Base-by-base conservation (phyloP, 2,329 filamentous ascomycete species). In the Calonectria henricotiae region DNA sequence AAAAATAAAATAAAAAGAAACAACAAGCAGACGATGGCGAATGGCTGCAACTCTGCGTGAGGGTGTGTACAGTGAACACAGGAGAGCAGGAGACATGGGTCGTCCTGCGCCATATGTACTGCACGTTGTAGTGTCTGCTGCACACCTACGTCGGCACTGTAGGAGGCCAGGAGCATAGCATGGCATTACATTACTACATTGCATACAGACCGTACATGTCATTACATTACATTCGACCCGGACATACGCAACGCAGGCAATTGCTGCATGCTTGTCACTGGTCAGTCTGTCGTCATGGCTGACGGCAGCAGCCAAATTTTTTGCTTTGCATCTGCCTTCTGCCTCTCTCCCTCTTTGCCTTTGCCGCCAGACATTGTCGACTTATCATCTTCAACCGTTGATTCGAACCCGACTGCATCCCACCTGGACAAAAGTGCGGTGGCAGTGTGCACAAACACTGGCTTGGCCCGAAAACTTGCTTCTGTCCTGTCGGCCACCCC, bases 381-480 rank as follows among this genome's bases (percentile, higher is more conserved):
- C 49, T 61, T 58, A 68, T 62, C 67, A 39, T 37, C 37, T 46
- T 47, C 47, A 37, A 37, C 51, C 30, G 35, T 55, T 55, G 51
- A 55, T 55, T 55, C 51, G 32, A 55, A 55, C 51, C 27, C 27
- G 51, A 55, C n/a, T 35, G 47, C 17, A 66, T 66, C 49, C 47
- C 63, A 66, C 63, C 63, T n/a, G 41, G n/a, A 37, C 47, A 55
- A 55, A 60, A 60, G 37, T 60, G 25, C 62, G 49, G 30, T 30
- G 51, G 49, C 49, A 66, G 55, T 47, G 62, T 66, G 63, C 63
- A 69, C 51, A 65, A 65, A 62, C 65, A 32, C 20, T 55, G 51
- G 51, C 51, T 37, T 55, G 51, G 51, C 51, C 66, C 41, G 43
- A 32, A 39, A 58, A 68, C 37, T 65, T 69, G 67, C 54, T 69